These are phyloP conservation scores for Pseudopithomyces maydicus DNA, from an alignment of 2,329 filamentous ascomycete genomes.

Conservation along the genomic window DNA sequence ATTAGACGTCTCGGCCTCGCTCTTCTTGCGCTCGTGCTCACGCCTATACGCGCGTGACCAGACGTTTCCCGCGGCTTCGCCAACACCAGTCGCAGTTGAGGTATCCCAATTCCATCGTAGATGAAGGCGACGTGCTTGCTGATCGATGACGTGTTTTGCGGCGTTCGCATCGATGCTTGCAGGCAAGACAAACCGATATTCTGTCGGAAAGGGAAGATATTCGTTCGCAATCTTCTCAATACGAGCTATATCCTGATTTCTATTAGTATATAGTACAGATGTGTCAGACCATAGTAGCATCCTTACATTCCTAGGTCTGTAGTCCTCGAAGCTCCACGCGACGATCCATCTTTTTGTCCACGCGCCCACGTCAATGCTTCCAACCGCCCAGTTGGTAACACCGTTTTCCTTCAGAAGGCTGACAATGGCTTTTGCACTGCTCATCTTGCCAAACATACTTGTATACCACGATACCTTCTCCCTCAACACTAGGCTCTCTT, in stretches of 20 bases:
- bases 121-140: conserved; percentile 61
- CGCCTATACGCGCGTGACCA: conserved; percentile 78
- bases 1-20: conserved; percentile 13
- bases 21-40: conserved; percentile 50
- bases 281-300: background rate
- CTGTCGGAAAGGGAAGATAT: conserved; percentile 59
- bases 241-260: conserved; percentile 27
- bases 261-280: background rate
- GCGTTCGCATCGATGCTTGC: conserved; percentile 31
- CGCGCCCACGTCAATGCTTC: conserved; percentile 73
- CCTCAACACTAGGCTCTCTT: conserved; percentile 67
- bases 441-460: conserved; percentile 83
- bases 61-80: conserved; percentile 71
- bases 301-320: conserved; percentile 64
- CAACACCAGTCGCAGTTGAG: conserved; percentile 60
- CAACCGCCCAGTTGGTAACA: conserved; percentile 80
- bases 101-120: conserved; percentile 70
- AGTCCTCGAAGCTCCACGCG: conserved; percentile 79
- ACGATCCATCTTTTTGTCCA: conserved; percentile 86
- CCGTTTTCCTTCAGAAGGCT: conserved; percentile 60
- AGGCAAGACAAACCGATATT: conserved; percentile 51
- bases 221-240: conserved; percentile 53
- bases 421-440: conserved; percentile 67
- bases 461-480: conserved; percentile 83
- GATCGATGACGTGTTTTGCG: conserved; percentile 48